Base-by-base conservation (phyloP, 1,284 basidiomycete species). In the Microstroma glucosiphilum region DNA sequence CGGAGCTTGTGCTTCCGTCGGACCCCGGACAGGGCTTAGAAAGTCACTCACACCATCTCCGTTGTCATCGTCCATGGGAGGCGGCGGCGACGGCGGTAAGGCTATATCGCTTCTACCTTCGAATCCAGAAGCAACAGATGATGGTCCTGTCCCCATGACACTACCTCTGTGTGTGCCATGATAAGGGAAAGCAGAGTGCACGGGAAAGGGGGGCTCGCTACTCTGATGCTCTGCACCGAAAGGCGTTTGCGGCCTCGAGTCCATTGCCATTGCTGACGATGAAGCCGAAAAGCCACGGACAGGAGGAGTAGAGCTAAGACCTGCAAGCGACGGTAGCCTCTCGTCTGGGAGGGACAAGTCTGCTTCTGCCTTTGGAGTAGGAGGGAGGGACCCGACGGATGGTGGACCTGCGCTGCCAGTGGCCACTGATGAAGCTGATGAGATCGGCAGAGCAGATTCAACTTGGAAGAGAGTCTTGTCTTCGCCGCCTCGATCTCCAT, bases 371-470 rank as follows among this genome's bases (percentile, higher is more conserved):
- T 25, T 21, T 4, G 40, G 56, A 37, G 56, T 57, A 3, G 56
- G 46, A 43, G 56, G 40, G 41, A 49, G 46, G 25, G 56, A 57
- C 13, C n/a, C 56, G 15, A 57, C 30, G 21, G 51, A 54, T 6
- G 51, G 51, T 6, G 51, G 51, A 7, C 51, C 51, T n/a, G 43
- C 15, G 43, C 43, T 4, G 17, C 43, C 43, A n/a, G 43, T 48
- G 17, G 43, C 15, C 43, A 48, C 21, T 17, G 21, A 21, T 12
- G 43, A 48, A 21, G 51, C 17, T 25, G 51, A 15, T 26, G 17
- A 48, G 23, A 48, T 25, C 3, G 51, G 25, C 3, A 23, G 51
- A 4, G 51, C 51, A 6, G 51, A 54, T 21, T 54, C 51, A 6
- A 54, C 15, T 8, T 19, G 51, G 51, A 54, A 54, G 25, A 25